Base-by-base conservation (phyloP, 371 early-diverging fungal species). In the Parasitella parasitica region DNA sequence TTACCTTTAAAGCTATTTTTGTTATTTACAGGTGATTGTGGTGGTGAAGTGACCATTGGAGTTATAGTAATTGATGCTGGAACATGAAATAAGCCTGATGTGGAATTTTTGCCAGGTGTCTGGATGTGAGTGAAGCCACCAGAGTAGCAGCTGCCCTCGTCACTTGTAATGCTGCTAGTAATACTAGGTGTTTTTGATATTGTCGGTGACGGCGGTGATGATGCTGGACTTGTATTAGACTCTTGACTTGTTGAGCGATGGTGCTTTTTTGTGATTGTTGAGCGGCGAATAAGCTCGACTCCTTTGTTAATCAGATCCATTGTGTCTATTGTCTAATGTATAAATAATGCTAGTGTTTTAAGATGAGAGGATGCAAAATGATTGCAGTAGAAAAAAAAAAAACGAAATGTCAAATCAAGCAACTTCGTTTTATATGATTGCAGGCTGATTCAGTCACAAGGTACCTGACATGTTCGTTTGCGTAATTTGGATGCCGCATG, bases 251-350 rank as follows among this genome's bases (percentile, higher is more conserved):
- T 15, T 28, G 50, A 35, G 26, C 71, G 55, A 16, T 55, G 32
- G 50, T 63, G 60, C 8, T 43, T 35, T 18, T 51, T 65, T 11
- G 56, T 54, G 2, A 70, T 46, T 28, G 71, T 65, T 2, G 66
- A 59, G 39, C 63, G 63, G 37, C 69, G 53, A 41, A 70, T 62
- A 20, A 70, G 28, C 52, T 65, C 43, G 18, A 70, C 66, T 32
- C 71, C 71, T 70, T 70, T 70, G 27, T 55, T 70, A 22, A 70
- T 59, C 26, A 70, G 43, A 60, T 70, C 71, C 71, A 70, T 70
- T 27, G 26, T 64, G 5, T 26, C 30, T 51, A 35, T 35, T n/a
- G n/a, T n/a, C n/a, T n/a, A n/a, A n/a, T n/a, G n/a, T n/a, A n/a
- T n/a, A n/a, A 32, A 32, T 8, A 32, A 0, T 49, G 22, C 20